Percentiles rank a stretch among this genome's conserved stretches.
Evolutionary conservation across 768 basidiomycete genomes (phyloP).

Genomic region (Aureoboletus auriporus): DNA sequence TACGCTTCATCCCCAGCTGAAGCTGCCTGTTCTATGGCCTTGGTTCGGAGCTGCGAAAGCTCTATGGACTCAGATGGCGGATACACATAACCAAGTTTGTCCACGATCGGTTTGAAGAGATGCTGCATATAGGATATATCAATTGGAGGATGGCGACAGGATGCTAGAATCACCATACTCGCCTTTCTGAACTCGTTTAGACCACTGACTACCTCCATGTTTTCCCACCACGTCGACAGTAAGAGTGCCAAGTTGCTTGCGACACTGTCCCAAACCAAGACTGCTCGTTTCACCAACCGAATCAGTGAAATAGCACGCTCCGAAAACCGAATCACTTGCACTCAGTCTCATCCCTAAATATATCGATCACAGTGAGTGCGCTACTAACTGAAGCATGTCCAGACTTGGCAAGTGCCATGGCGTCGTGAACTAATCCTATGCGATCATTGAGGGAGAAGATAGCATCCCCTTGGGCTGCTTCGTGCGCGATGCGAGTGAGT

Average conservation of each 20-base stretch:
- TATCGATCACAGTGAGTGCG: constrained; percentile 67
- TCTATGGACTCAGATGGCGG: constrained; percentile 61
- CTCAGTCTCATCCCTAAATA: constrained; percentile 72
- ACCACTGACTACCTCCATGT: constrained; percentile 46
- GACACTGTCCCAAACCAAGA: constrained; percentile 79
- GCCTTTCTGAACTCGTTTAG: constrained; percentile 63
- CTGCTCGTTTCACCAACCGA: constrained; percentile 34
- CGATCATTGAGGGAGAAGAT: constrained; percentile 81
- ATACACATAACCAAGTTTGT: constrained; percentile 77
- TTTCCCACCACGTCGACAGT: constrained; percentile 79
- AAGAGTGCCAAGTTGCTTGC: constrained; percentile 51
- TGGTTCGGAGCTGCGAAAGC: constrained; percentile 66
- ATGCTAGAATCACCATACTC: constrained; percentile 19
- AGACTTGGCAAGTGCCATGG: constrained; percentile 74
- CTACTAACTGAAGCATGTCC: constrained; percentile 76
- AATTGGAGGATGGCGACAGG: neutral
- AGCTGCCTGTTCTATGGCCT: constrained; percentile 60
- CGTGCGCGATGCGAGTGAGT: constrained; percentile 70
- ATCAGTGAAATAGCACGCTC: neutral
- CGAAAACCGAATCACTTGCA: constrained; percentile 40
- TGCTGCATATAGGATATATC: constrained; percentile 32
- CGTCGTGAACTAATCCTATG: constrained; percentile 84
- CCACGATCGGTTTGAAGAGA: constrained; percentile 71
- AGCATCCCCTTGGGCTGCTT: constrained; percentile 64
- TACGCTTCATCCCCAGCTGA: constrained; percentile 40